Base-by-base conservation (phyloP, 1,139 yeast genomes). In the Scheffersomyces segobiensis region DNA sequence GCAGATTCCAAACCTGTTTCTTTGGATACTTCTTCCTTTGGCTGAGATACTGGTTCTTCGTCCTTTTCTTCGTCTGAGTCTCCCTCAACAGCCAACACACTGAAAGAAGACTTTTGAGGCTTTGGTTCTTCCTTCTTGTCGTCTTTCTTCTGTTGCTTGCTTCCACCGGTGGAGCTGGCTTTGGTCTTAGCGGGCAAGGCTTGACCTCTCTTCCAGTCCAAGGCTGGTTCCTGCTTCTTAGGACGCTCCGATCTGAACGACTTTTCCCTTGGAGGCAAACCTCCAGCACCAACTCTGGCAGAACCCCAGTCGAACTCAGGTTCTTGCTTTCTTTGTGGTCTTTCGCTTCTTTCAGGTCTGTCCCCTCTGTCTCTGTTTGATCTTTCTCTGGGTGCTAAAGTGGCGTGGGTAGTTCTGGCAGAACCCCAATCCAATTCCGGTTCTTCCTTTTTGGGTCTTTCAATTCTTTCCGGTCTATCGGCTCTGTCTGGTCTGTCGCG, bases 71-170 rank as follows among this genome's bases (percentile, higher is more conserved):
- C 90, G 21, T 87, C 92, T 47, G 84, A 90, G 17, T 73, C 81
- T 50, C 71, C 78, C 55, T 88, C 93, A 58, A 80, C 78, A 56
- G 85, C 81, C 72, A 92, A 82, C 50, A 91, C 91, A 62, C 87
- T 84, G 71, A 82, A 92, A 32, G 83, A 74, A 19, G 92, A 86
- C 71, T 84, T 83, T 69, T 83, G 83, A 55, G 83, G 82, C 62
- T 75, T 77, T 61, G 78, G 77, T 61, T 73, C 71, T 54, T 77
- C 80, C 61, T 70, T 67, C 49, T 69, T 73, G 42, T 70, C 70
- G 61, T 68, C 61, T 56, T 64, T 67, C 54, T 66, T 62, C 46
- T 17, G 57, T 53, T n/a, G 57, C 54, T 53, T 55, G 56, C 61
- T 58, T 57, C 54, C 50, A 53, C 51, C 49, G 46, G 49, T 50